Percentiles rank a stretch among this genome's conserved stretches.
These are phyloP conservation scores for Fusarium dimerum DNA, from an alignment of 2,329 filamentous ascomycete genomes.

Conservation along the genomic window DNA sequence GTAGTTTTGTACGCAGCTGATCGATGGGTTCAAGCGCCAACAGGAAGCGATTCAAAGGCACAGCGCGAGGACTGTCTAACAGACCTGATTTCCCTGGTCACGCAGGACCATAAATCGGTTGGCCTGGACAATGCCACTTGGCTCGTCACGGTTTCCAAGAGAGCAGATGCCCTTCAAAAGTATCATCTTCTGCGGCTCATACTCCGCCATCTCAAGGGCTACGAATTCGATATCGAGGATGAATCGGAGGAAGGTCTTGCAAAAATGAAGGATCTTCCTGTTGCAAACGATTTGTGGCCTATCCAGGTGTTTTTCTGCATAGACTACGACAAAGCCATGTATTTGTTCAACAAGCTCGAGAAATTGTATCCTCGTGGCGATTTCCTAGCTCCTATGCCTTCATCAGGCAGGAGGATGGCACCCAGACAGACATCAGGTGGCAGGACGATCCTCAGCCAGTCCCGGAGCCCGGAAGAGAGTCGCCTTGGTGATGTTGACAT, in stretches of 20 bases:
- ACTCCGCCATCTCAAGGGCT: slow-evolving; percentile 15
- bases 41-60: background rate
- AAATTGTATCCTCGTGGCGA: slow-evolving; percentile 10
- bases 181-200: slow-evolving; percentile 28
- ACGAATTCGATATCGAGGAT: slow-evolving; percentile 26
- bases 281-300: slow-evolving; percentile 12
- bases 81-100: slow-evolving; percentile 8
- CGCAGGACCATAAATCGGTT: too few species aligned
- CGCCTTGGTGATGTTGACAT: slow-evolving; percentile 16
- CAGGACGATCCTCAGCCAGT: slow-evolving; percentile 10
- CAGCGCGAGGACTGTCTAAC: slow-evolving; percentile 2
- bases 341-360: slow-evolving; percentile 18
- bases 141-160: too few species aligned
- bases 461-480: slow-evolving; percentile 1
- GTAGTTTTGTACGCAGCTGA: slow-evolving; percentile 13
- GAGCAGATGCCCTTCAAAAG: background rate
- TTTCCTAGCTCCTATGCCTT: slow-evolving; percentile 7
- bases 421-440: too few species aligned
- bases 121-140: too few species aligned
- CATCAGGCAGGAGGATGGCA: too few species aligned
- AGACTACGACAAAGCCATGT: slow-evolving; percentile 8
- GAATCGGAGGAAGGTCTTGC: slow-evolving; percentile 2
- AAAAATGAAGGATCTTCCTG: background rate
- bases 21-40: slow-evolving; percentile 11
- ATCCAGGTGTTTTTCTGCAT: slow-evolving; percentile 14